Evolutionary conservation across 441 rosid species (phyloP), one percentile per base, ranked within the genome.

Genomic region (Jatropha podagrica): DNA sequence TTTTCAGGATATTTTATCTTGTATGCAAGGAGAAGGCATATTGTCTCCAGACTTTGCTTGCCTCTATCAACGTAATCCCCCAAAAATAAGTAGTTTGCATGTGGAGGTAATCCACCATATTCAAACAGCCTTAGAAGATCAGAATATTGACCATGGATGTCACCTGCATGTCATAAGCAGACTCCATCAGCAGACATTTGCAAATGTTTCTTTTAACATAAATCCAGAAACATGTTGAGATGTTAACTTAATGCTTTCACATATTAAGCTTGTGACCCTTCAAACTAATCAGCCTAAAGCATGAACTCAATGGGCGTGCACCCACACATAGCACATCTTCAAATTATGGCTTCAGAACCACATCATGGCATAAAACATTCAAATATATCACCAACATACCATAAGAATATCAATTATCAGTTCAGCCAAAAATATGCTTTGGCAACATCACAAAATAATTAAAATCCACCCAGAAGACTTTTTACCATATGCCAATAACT

Each of bases 81-180:
- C 84, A 93, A 79, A 79, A 93, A 93, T 75, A 93, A 85, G 84
- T 93, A 93, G 82, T 88, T 93, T 65, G 92, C 88, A 71, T 74
- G 65, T 23, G 96, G 97, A 78, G 97, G 97, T 74, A 91, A 84
- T 56, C 96, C 93, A 65, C 96, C 97, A 58, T 91, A 90, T 78
- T 93, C 97, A 74, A 93, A 93, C 75, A 93, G 95, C 86, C 97
- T 86, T 75, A 93, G 78, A n/a, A 93, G 91, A 81, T 93, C 96
- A 48, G 95, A 88, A 85, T 93, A 93, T 76, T 91, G 97, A 65
- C 97, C 97, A 65, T 93, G 97, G 73, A 91, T 93, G 78, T 93
- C 96, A 80, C 96, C 98, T 91, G 87, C 77, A 80, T 66, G 63
- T 55, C 79, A 75, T 68, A 75, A 77, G 79, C 71, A 77, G 32